These are phyloP conservation scores for Acer yangbiense DNA, from an alignment of 345 rosid species.

Conservation along the genomic window DNA sequence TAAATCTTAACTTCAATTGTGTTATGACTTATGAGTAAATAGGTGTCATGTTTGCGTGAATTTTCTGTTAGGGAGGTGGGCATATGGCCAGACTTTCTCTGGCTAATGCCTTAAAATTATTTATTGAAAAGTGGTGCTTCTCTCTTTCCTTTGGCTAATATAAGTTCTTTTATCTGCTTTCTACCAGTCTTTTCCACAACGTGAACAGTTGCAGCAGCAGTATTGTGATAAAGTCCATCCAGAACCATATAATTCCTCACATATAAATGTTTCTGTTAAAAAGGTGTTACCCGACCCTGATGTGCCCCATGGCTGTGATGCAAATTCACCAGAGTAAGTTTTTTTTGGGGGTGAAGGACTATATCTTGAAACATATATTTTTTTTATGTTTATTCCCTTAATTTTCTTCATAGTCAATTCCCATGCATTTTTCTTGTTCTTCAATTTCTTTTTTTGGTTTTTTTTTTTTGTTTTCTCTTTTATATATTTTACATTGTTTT, in stretches of 20 bases:
- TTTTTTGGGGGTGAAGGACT: constrained; percentile 17
- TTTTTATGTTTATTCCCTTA: neutral
- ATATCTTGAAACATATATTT: neutral
- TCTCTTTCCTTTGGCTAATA: constrained; percentile 12
- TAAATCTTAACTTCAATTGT: neutral
- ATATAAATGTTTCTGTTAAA: constrained; percentile 46
- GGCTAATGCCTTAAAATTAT: neutral
- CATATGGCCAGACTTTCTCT: neutral
- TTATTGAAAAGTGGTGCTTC: neutral
- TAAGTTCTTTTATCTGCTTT: constrained; percentile 20
- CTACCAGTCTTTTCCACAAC: constrained; percentile 64
- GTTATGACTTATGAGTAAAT: constrained; percentile 8
- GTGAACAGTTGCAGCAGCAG: constrained; percentile 73
- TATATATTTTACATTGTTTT: constrained; percentile 22
- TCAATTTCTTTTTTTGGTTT: neutral
- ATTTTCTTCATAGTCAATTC: constrained; percentile 10
- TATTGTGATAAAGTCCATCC: constrained; percentile 50
- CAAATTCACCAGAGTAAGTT: constrained; percentile 77
- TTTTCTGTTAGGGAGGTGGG: constrained; percentile 18
- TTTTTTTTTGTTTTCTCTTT: neutral
- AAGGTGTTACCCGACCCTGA: constrained; percentile 82
- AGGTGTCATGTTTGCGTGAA: constrained; percentile 9
- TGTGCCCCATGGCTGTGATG: constrained; percentile 71
- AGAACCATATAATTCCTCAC: constrained; percentile 46
- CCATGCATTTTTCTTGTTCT: neutral